Evolutionary conservation across 345 rosid genomes (phyloP).

Genomic region (Aquilaria sinensis): DNA sequence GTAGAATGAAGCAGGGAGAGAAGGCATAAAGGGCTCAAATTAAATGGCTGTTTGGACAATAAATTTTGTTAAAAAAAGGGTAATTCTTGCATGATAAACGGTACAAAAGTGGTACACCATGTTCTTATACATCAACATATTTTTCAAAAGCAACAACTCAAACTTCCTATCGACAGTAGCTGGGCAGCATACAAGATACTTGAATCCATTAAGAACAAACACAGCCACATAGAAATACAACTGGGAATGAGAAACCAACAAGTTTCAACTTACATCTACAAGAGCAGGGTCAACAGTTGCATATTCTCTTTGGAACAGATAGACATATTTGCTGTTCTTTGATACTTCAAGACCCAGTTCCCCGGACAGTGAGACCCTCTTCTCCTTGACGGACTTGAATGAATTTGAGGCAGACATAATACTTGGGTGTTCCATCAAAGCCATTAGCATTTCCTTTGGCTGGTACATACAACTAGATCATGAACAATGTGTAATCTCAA

Average conservation of each 20-base stretch:
- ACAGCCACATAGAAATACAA: neutral
- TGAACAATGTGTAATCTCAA: no score
- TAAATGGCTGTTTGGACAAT: no score
- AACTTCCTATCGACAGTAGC: neutral
- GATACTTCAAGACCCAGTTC: slow-evolving; percentile 18
- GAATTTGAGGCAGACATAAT: slow-evolving; percentile 40
- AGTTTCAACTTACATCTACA: slow-evolving; percentile 49
- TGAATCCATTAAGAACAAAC: neutral
- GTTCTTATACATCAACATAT: neutral
- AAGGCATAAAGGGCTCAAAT: neutral
- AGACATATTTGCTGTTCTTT: slow-evolving; percentile 36
- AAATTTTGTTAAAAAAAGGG: neutral
- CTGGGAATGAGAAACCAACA: neutral
- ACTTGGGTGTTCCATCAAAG: slow-evolving; percentile 56
- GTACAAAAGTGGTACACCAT: neutral
- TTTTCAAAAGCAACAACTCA: neutral
- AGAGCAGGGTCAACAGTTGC: slow-evolving; percentile 61
- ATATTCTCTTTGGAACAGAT: slow-evolving; percentile 78
- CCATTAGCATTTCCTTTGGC: slow-evolving; percentile 37
- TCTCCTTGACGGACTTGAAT: slow-evolving; percentile 45
- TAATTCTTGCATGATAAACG: neutral
- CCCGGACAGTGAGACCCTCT: slow-evolving; percentile 21
- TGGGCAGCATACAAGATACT: neutral
- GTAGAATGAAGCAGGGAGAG: neutral
- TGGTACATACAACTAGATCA: slow-evolving; percentile 9